Conservation (phyloP, 768 basidiomycete species). For the Russula sp. region DNA sequence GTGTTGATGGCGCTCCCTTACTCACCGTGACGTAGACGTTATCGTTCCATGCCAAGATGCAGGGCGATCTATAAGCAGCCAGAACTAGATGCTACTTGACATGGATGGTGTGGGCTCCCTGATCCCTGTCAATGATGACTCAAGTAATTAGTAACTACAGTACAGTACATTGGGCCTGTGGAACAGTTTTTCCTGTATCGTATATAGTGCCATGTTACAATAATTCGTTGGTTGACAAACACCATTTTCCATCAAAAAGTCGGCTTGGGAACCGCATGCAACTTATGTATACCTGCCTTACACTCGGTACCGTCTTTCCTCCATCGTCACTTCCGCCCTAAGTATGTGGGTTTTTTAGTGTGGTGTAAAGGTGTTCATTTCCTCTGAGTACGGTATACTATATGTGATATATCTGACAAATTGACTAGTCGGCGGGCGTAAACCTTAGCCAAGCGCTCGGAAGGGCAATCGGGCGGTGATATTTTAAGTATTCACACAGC, state of each 20-base stretch:
- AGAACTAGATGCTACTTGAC: background rate
- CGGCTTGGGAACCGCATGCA: background rate
- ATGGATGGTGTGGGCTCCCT: background rate
- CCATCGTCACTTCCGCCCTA: background rate
- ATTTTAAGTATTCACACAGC: too few relatives aligned
- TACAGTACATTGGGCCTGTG: background rate
- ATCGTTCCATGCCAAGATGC: background rate
- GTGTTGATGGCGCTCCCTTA: background rate
- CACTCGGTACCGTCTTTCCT: background rate
- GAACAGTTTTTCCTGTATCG: background rate
- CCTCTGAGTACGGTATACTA: too few relatives aligned
- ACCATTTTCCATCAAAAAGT: background rate
- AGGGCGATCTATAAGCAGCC: constrained; percentile 4
- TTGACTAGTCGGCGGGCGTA: background rate
- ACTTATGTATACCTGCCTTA: background rate
- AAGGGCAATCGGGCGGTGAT: background rate
- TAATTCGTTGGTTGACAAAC: background rate
- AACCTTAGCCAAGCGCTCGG: background rate
- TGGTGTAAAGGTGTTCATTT: background rate
- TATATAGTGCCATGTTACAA: background rate
- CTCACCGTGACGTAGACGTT: background rate
- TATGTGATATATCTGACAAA: too few relatives aligned
- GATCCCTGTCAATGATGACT: background rate
- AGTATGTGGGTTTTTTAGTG: background rate
- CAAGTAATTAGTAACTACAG: too few relatives aligned